A percentile compares a stretch with the other conserved stretches of the same genome.
Conservation (phyloP, 2,329 filamentous ascomycete species). For the Aciculosporium take region DNA sequence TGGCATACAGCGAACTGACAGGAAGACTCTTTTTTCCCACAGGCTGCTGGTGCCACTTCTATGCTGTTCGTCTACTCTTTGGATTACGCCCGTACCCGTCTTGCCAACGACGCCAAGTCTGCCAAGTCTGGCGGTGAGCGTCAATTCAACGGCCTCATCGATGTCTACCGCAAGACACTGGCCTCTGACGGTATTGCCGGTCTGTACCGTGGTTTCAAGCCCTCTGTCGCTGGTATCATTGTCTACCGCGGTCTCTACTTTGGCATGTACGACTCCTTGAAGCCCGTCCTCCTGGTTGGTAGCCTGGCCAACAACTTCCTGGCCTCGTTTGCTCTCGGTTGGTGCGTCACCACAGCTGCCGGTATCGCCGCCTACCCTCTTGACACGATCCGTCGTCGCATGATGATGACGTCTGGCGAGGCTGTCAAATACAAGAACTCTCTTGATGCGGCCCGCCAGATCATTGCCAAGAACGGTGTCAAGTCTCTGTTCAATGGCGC, state of each 20-base stretch:
- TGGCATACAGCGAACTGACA: constrained; percentile 3
- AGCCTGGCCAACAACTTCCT: constrained; percentile 95
- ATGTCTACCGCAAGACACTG: constrained; percentile 99
- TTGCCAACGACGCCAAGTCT: constrained; percentile 99
- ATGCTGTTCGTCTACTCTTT: constrained; percentile 99
- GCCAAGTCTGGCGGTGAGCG: constrained; percentile 93
- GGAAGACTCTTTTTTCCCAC: constrained; percentile 2
- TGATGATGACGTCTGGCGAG: constrained; percentile 98
- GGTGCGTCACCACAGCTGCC: constrained; percentile 98
- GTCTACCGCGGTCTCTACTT: constrained; percentile 99
- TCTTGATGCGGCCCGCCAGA: constrained; percentile 89
- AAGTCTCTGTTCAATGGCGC: constrained; percentile 99
- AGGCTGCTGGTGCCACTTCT: constrained; percentile 97
- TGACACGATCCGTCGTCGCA: constrained; percentile 99
- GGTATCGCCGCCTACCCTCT: constrained; percentile 99
- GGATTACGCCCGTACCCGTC: constrained; percentile 99
- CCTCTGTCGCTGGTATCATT: constrained; percentile 96
- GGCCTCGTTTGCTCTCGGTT: constrained; percentile 96
- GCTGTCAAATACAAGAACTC: constrained; percentile 99
- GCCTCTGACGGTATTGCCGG: constrained; percentile 96
- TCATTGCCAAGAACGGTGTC: constrained; percentile 93
- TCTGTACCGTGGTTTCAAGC: constrained; percentile 99
- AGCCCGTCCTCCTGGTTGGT: constrained; percentile 92
- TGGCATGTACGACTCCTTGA: constrained; percentile 99
- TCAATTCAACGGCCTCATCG: constrained; percentile 99